A percentile compares a stretch with the other conserved stretches of the same genome.
Conservation (phyloP, 495 filamentous ascomycete species). For the Lindgomyces ingoldianus region DNA sequence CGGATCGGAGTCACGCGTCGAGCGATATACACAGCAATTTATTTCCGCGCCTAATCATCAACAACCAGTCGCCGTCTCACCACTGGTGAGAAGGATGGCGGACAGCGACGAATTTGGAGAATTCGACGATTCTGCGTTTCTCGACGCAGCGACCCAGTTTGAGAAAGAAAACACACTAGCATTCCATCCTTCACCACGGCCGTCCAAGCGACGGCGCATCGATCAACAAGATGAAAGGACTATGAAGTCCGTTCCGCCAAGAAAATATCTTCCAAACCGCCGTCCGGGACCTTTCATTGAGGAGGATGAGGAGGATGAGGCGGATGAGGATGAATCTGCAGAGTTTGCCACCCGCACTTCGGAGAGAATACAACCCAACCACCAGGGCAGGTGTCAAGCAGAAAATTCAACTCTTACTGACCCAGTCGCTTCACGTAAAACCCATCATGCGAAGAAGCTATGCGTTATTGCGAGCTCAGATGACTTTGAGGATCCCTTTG, state of each 20-base stretch:
- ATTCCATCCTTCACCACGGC: constrained; percentile 30
- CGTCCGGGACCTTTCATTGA: constrained; percentile 1
- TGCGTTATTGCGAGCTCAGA: not conserved
- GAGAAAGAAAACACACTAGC: constrained; percentile 33
- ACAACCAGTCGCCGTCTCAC: not conserved
- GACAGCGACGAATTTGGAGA: constrained; percentile 44
- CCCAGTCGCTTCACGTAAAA: not conserved
- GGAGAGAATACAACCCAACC: not conserved
- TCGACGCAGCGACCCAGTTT: constrained; percentile 42
- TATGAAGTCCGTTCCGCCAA: constrained; percentile 16
- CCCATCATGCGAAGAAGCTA: not conserved
- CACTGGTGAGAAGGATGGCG: constrained; percentile 28
- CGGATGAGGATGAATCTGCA: not conserved
- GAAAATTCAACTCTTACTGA: not conserved
- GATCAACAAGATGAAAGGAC: constrained; percentile 21
- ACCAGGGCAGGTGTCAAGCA: not conserved
- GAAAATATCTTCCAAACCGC: not conserved
- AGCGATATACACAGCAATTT: not conserved
- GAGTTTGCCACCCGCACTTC: not conserved
- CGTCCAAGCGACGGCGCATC: constrained; percentile 28
- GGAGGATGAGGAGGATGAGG: not conserved
- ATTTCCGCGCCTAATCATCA: not conserved
- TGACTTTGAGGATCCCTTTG: constrained; percentile 4
- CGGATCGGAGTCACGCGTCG: constrained; percentile 16
- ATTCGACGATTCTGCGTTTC: constrained; percentile 41